Base-by-base conservation (phyloP, 805 yeast genomes). In the Naumovozyma baii region DNA sequence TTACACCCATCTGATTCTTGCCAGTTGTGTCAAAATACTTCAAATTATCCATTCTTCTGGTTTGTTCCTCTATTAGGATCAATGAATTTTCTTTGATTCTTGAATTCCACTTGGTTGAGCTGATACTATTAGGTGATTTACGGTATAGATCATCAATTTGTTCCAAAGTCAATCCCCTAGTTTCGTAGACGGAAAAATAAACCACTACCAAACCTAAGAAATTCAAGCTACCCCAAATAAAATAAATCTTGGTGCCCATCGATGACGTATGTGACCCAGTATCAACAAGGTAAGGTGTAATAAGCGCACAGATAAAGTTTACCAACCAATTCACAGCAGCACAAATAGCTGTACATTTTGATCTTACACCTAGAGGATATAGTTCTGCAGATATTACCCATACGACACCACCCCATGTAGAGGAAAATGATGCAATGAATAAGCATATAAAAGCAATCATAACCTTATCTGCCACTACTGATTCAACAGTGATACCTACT, bases 261-360 rank as follows among this genome's bases (percentile, higher is more conserved):
- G 79, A 75, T 1, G 83, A 80, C 0, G 86, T 77, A 54, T 78
- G 82, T 9, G 65, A 56, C 0, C 83, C 86, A 0, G 78, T 69
- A 52, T 80, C 85, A 32, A 83, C 73, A 44, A 83, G 62, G 52
- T 80, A 83, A 2, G 94, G 92, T 1, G 92, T 82, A 36, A 73
- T 73, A 50, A 70, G 75, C 0, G 90, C 88, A 66, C 83, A 80
- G 2, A 72, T 71, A 54, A 83, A 82, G 62, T 83, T 83, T 32
- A 78, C 81, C 19, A 82, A 49, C 94, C 94, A 83, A 58, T 83
- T 83, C 10, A 87, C 73, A 2, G 90, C 81, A 1, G 84, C 83
- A 20, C 84, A 74, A 18, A 83, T 58, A 8, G 92, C 76, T 18
- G 82, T 82, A 12, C 88, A 82, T 55, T 79, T 79, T 46, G 83